Base-by-base conservation (phyloP, 2,329 filamentous ascomycete genomes). In the Emmonsia crescens region DNA sequence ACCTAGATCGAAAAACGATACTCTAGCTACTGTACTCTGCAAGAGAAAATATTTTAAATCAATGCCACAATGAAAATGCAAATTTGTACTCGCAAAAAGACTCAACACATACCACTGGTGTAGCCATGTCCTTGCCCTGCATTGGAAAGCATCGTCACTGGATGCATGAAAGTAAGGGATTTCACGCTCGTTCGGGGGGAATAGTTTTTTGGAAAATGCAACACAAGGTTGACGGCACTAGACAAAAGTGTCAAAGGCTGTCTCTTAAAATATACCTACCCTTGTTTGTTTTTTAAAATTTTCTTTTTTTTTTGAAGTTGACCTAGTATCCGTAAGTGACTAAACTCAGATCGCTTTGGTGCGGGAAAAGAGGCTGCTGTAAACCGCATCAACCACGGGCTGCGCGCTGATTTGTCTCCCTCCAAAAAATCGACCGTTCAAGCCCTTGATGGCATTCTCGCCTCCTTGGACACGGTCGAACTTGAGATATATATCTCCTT, bases 401-500 rank as follows among this genome's bases (percentile, higher is more conserved):
- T 91, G 89, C 70, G 93, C 94, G 74, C 89, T 93, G 76, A 99
- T 96, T 81, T 90, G 91, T 72, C 87, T 85, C 71, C 90, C 90
- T 73, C 91, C 94, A 77, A 99, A 99, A 77, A 89, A 96, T 73
- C 94, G 88, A 72, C 94, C 94, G 76, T 99, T 97, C 65, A 99
- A 85, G 72, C 94, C 94, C 76, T 96, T 95, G 78, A 97, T 95
- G 70, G 94, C 94, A 74, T 96, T 97, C 78, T 96, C 91, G 74
- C 93, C 93, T 69, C 93, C 93, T 75, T 92, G 86, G 65, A 97
- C 89, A 72, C 91, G 89, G 77, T 96, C 91, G 79, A 99, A 99
- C 77, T 99, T 99, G 75, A 99, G 86, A 77, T 96, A 99, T 70
- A 99, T 93, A 74, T 99, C 94, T 77, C 94, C 94, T 76, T 89